phyloP scores from a whole-genome alignment of 202 grass and related monocot species.

The Alloteropsis angusta region DNA sequence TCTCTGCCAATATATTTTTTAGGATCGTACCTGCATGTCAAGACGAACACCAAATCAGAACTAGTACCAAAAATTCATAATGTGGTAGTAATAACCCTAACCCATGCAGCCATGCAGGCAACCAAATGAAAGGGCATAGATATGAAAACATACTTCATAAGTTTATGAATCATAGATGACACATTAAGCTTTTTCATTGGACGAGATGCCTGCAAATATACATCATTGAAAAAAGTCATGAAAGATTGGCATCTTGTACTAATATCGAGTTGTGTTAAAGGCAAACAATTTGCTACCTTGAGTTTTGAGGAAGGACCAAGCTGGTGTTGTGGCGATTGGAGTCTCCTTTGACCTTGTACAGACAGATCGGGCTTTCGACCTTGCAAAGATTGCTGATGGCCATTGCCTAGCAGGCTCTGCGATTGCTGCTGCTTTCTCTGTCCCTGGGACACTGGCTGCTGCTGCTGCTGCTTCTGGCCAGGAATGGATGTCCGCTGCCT shows the following conservation, averaged over 20 bases:
- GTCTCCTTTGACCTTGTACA: constrained; percentile 20
- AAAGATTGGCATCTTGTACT: neutral
- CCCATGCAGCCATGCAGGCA: neutral
- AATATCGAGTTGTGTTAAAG: neutral
- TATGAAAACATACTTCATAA: neutral
- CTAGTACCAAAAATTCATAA: neutral
- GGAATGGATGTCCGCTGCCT: neutral
- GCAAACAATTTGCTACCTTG: constrained; percentile 39
- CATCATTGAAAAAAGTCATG: neutral
- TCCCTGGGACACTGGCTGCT: neutral
- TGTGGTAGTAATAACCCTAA: neutral
- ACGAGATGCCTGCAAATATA: constrained; percentile 28
- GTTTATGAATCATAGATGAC: too few relatives aligned
- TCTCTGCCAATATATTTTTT: constrained; percentile 37
- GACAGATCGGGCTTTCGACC: constrained; percentile 13
- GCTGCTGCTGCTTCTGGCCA: neutral
- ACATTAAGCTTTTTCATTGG: constrained; percentile 37
- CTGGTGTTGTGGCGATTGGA: constrained; percentile 30
- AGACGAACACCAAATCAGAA: neutral
- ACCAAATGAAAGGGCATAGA: neutral
- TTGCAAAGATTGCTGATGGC: neutral
- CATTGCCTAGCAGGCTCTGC: neutral
- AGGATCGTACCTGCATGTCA: constrained; percentile 65
- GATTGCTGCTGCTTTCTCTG: neutral
- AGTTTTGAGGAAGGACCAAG: constrained; percentile 29